Evolutionary conservation across 2,329 filamentous ascomycete species (phyloP), one percentile per base, ranked within the genome.

Genomic region (Exophiala sideris): DNA sequence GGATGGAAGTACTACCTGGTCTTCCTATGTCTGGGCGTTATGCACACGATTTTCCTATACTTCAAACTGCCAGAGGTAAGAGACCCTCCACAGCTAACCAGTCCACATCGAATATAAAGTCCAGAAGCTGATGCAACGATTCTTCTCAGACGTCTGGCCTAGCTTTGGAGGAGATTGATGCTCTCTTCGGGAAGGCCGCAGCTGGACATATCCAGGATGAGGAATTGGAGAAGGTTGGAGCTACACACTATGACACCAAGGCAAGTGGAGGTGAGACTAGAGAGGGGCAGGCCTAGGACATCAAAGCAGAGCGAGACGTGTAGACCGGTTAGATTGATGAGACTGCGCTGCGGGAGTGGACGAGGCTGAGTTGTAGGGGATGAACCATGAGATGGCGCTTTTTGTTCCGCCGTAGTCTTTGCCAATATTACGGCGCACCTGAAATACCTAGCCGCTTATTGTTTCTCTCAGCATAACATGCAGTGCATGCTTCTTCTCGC

Each of bases 1-100:
- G 62, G 56, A 3, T 71, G 69, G 68, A 69, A 64, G 51, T 71
- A 69, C 54, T 74, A 72, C 16, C 66, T 75, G 12, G 70, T 71
- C 9, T 57, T 70, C 6, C 67, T 70, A 11, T 53, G 65, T 7
- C 64, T 67, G 6, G 67, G 62, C 1, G 54, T 64, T 3, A 52
- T 65, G 9, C 67, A 68, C 52, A 64, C 64, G 11, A 48, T 63
- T 3, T 61, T 61, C 20, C 62, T 72, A 14, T 72, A 61, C 40
- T 67, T 70, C 42, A 50, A 67, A 21, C 71, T 68, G 46, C 69
- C 68, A 0, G 70, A 72, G 51, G 53, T 56, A 44, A 42, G 40
- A 20, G 9, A 21, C 14, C 8, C n/a, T n/a, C 14, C 16, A 21
- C 24, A 21, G 18, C 11, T 38, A 3, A 14, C 29, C 12, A 36